Conservation (phyloP, 495 filamentous ascomycete genomes). For the Lindgomyces ingoldianus region DNA sequence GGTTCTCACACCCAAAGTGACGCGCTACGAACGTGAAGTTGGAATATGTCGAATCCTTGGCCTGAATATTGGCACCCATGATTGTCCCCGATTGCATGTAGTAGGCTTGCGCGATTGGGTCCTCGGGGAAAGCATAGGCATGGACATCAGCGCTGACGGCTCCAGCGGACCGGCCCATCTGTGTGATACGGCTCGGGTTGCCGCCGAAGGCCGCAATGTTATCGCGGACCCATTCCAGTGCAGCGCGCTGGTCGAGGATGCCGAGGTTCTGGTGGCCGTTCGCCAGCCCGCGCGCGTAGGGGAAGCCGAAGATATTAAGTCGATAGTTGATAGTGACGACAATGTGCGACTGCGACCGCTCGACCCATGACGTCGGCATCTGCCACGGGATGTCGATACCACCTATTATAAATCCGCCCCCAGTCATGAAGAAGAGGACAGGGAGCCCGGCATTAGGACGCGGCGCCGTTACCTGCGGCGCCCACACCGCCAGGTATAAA, state of each 20-base stretch:
- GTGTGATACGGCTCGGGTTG: conserved; percentile 53
- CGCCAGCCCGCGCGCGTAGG: conserved; percentile 45
- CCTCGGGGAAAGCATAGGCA: conserved; percentile 40
- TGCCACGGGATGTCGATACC: conserved; percentile 15
- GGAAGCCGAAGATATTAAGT: conserved; percentile 5
- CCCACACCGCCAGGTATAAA: conserved; percentile 28
- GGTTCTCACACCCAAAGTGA: not conserved
- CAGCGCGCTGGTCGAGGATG: conserved; percentile 46
- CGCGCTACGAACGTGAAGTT: conserved; percentile 12
- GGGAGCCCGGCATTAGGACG: conserved; percentile 1
- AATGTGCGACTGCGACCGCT: conserved; percentile 18
- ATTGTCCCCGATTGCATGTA: conserved; percentile 64
- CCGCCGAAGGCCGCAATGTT: conserved; percentile 44
- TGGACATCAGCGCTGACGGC: conserved; percentile 66
- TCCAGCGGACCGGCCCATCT: conserved; percentile 71
- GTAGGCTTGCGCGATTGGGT: conserved; percentile 56
- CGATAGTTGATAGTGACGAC: conserved; percentile 64
- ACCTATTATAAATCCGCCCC: conserved; percentile 2
- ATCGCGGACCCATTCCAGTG: conserved; percentile 45
- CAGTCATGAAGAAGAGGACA: conserved; percentile 19
- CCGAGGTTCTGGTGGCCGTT: conserved; percentile 48
- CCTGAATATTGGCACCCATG: not conserved
- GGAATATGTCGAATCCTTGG: not conserved
- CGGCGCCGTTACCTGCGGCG: not conserved
- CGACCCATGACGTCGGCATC: conserved; percentile 11